Evolutionary conservation across 164 flowering plant genomes (phyloP), one percentile per base, ranked within the genome.

Genomic region (Malania oleifera): DNA sequence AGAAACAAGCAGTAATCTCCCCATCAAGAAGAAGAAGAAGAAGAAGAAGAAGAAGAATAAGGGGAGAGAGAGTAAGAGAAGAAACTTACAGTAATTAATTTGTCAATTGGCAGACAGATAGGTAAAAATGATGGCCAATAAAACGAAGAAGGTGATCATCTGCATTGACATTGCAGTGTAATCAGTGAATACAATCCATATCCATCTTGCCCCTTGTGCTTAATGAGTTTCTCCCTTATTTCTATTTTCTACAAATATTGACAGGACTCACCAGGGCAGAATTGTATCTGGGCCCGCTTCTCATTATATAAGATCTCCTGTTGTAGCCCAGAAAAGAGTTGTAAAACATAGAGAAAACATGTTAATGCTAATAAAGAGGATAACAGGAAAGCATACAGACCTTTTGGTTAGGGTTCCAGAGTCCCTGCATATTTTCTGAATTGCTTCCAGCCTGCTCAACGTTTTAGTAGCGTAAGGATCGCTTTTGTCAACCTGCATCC

Each of bases 381-480:
- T 28, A 25, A 34, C 20, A 23, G 44, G 22, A 63, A 31, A 11
- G 8, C 6, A 1, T 7, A 48, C 69, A 52, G 50, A 82, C 96
- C 93, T 78, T 58, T 73, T 64, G 67, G 53, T 73, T 18, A 84
- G 70, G 37, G 69, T n/a, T 34, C 91, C 91, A 15, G 89, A 81
- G 2, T 80, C 84, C 70, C 70, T 67, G 84, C 93, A 89, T 54
- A 64, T 60, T 64, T 75, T 82, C 73, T 80, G 80, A 53, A 81
- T 69, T 37, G 77, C 72, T 57, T 82, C 91, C 51, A 86, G 46
- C 56, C 79, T 72, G 60, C 68, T 77, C 55, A 81, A 62, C 5
- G 87, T 81, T 67, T 75, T 77, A 35, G 58, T 56, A 28, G 96
- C 86, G 70, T 78, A 80, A 0, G 89, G 96, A 67, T 86, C 93